Percentiles rank a stretch among this genome's conserved stretches.
Evolutionary conservation across 306 rosid species (phyloP).

Genomic region (Citrullus amarus): DNA sequence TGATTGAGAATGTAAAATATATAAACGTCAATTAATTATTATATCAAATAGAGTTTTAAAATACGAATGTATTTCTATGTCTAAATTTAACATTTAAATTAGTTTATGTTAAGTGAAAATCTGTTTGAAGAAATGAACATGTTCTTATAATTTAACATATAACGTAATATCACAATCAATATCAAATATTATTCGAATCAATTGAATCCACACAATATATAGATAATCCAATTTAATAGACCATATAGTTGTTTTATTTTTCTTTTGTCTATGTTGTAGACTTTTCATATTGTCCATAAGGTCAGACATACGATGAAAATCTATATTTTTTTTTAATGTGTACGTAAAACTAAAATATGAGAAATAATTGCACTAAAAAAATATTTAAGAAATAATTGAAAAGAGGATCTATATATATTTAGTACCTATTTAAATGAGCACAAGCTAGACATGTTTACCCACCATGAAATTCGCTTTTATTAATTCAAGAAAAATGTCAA

Average conservation of each 20-base stretch:
- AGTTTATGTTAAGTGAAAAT: neutral
- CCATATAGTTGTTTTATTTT: neutral
- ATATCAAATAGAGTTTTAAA: too few species aligned
- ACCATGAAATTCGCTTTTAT: too few species aligned
- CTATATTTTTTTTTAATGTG: neutral
- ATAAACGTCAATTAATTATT: too few species aligned
- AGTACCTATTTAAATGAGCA: too few species aligned
- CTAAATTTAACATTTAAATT: neutral
- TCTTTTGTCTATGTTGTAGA: neutral
- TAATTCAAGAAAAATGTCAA: too few species aligned
- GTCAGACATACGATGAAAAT: neutral
- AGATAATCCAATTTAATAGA: neutral
- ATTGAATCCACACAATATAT: neutral
- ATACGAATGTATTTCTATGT: neutral
- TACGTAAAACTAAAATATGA: neutral
- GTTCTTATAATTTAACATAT: neutral
- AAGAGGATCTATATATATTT: too few species aligned
- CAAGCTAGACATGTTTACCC: too few species aligned
- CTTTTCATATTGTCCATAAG: neutral
- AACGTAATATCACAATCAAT: too few species aligned
- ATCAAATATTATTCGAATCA: neutral
- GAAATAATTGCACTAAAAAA: neutral
- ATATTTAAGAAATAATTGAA: too few species aligned
- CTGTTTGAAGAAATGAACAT: neutral
- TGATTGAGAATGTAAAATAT: too few species aligned